A percentile compares a stretch with the other conserved stretches of the same genome.
These are phyloP conservation scores for Trametes gibbosa DNA, from an alignment of 768 basidiomycete species.

Conservation along the genomic window DNA sequence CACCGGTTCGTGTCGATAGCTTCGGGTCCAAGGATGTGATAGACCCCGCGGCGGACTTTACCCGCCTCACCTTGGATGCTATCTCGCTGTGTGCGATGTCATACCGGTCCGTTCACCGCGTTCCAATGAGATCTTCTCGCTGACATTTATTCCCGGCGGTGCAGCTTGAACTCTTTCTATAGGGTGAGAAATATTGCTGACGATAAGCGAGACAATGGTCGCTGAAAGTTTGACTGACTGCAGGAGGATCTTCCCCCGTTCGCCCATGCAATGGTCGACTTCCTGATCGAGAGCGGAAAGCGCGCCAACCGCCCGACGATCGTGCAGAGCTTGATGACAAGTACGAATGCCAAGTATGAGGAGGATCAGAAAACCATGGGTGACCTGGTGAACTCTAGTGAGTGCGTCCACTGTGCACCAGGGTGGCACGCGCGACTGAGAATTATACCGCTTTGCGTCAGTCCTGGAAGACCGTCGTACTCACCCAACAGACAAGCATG, in stretches of 20 bases:
- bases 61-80: slow-evolving; percentile 46
- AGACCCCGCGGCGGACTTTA: slow-evolving; percentile 45
- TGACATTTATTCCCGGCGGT: background rate
- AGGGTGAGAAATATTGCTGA: slow-evolving; percentile 22
- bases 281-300: slow-evolving; percentile 37
- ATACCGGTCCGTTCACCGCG: slow-evolving; percentile 29
- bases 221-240: background rate
- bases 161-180: slow-evolving; percentile 48
- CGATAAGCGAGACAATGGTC: too few relatives aligned
- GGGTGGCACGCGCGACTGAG: background rate
- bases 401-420: background rate
- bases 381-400: slow-evolving; percentile 40
- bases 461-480: slow-evolving; percentile 39
- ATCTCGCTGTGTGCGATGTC: slow-evolving; percentile 46
- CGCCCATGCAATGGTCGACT: slow-evolving; percentile 41
- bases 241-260: slow-evolving; percentile 38
- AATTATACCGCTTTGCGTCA: slow-evolving; percentile 3
- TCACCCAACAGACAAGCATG: slow-evolving; percentile 38
- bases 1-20: slow-evolving; percentile 20
- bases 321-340: slow-evolving; percentile 35
- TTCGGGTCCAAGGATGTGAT: slow-evolving; percentile 42
- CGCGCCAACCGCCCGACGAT: slow-evolving; percentile 36
- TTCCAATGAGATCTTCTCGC: too few relatives aligned
- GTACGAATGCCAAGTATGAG: slow-evolving; percentile 38
- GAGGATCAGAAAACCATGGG: slow-evolving; percentile 39